Percentiles rank a stretch among this genome's conserved stretches.
Evolutionary conservation across 179 eudicot genomes (phyloP).

Genomic region (Corrigiola litoralis): DNA sequence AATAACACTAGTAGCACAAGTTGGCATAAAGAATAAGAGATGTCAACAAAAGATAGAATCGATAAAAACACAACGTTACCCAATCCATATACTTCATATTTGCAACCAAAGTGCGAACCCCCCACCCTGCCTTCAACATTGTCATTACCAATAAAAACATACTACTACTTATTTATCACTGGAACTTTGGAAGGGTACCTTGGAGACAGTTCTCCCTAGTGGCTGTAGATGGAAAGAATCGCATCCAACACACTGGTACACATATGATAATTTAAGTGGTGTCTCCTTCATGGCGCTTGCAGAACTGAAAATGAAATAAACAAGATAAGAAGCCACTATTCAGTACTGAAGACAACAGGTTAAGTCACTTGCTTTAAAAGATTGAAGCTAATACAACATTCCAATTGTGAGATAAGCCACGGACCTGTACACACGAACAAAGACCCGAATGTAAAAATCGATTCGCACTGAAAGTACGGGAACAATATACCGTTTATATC

Average conservation of each 20-base stretch:
- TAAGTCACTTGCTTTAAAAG: not conserved
- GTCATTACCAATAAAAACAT: too few relatives aligned
- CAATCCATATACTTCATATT: not conserved
- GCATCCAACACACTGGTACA: constrained; percentile 92
- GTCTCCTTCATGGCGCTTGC: constrained; percentile 97
- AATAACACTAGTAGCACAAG: not conserved
- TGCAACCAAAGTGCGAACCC: not conserved
- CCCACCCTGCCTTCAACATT: not conserved
- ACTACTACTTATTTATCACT: not conserved
- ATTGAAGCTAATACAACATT: not conserved
- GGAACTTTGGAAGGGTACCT: constrained; percentile 41
- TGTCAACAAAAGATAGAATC: not conserved
- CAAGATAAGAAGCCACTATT: not conserved
- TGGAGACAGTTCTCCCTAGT: constrained; percentile 76
- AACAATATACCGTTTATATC: constrained; percentile 89
- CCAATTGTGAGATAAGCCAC: constrained; percentile 21
- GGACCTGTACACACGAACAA: constrained; percentile 90
- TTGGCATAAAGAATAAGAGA: not conserved
- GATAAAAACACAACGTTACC: not conserved
- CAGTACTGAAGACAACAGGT: not conserved
- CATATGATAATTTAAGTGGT: constrained; percentile 89
- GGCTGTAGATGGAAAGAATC: constrained; percentile 98
- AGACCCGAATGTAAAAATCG: constrained; percentile 91
- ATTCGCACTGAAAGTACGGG: constrained; percentile 84
- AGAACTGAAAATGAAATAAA: constrained; percentile 48